These are phyloP conservation scores for Coffea canephora DNA, from an alignment of 257 asterid species.

Conservation along the genomic window DNA sequence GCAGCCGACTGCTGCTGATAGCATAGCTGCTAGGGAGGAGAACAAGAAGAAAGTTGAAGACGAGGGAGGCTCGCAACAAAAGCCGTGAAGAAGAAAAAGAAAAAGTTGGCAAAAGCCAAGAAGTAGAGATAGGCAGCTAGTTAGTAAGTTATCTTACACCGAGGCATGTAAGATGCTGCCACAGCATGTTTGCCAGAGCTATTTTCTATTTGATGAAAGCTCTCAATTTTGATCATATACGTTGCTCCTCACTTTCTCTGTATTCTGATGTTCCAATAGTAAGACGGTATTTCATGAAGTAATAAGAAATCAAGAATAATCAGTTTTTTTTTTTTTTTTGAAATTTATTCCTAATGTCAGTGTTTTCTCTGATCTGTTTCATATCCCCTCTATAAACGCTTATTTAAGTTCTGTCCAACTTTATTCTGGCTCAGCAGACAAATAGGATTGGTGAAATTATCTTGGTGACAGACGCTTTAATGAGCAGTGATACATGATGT, in stretches of 20 bases:
- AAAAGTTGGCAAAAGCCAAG: slow-evolving; percentile 87
- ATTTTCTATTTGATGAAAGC: not conserved
- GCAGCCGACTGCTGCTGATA: slow-evolving; percentile 45
- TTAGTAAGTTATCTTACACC: not conserved
- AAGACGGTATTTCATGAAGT: too few species aligned
- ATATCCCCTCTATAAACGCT: not conserved
- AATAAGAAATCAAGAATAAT: too few species aligned
- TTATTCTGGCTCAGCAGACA: not conserved
- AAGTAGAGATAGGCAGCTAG: slow-evolving; percentile 44
- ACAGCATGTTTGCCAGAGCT: not conserved
- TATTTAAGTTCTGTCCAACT: not conserved
- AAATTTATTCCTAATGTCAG: not conserved
- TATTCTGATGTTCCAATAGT: not conserved
- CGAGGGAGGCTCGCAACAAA: slow-evolving; percentile 83
- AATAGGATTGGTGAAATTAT: too few species aligned
- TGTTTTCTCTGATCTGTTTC: not conserved
- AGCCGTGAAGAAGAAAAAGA: slow-evolving; percentile 83
- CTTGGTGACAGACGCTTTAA: not conserved
- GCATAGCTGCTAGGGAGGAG: slow-evolving; percentile 78
- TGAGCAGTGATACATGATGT: not conserved
- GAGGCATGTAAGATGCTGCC: not conserved
- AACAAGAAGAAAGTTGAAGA: slow-evolving; percentile 91
- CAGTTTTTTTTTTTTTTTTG: too few species aligned
- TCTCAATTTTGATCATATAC: not conserved
- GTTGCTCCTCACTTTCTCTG: not conserved